A percentile compares a stretch with the other conserved stretches of the same genome.
These are phyloP conservation scores for Suillus luteus DNA, from an alignment of 768 basidiomycete species.

Conservation along the genomic window DNA sequence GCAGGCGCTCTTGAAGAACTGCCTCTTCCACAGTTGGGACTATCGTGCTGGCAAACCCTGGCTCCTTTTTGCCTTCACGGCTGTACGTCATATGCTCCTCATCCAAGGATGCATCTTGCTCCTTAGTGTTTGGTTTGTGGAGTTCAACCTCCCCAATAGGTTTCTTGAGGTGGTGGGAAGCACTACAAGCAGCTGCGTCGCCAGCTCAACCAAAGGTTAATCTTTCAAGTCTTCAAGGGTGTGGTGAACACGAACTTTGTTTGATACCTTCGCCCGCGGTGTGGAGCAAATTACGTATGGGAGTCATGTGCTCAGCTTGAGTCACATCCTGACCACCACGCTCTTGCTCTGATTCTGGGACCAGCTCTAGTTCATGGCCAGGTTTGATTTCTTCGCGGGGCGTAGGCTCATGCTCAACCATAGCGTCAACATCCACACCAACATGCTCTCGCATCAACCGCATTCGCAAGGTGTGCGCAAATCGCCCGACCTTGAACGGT, in stretches of 20 bases:
- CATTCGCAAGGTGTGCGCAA: slow-evolving; percentile 91
- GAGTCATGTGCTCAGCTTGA: slow-evolving; percentile 39
- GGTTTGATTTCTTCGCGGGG: slow-evolving; percentile 50
- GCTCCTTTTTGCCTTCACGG: slow-evolving; percentile 49
- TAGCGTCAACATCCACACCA: slow-evolving; percentile 89
- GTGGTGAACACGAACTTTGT: slow-evolving; percentile 48
- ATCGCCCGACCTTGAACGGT: slow-evolving; percentile 94
- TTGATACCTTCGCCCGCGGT: slow-evolving; percentile 41
- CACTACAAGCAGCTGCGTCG: slow-evolving; percentile 39
- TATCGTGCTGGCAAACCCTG: slow-evolving; percentile 61
- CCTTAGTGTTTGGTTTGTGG: neutral
- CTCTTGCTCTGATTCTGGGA: slow-evolving; percentile 71
- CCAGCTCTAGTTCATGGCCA: slow-evolving; percentile 65
- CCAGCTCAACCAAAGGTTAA: slow-evolving; percentile 38
- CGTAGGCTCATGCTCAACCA: slow-evolving; percentile 76
- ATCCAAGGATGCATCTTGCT: slow-evolving; percentile 40
- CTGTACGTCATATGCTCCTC: slow-evolving; percentile 56
- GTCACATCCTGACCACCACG: slow-evolving; percentile 44
- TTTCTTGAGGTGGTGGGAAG: slow-evolving; percentile 42
- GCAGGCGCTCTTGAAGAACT: slow-evolving; percentile 50
- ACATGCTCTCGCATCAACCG: slow-evolving; percentile 97
- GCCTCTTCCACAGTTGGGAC: slow-evolving; percentile 76
- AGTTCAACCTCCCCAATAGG: slow-evolving; percentile 9
- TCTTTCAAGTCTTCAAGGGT: neutral
- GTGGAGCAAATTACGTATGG: slow-evolving; percentile 35